phyloP scores from a whole-genome alignment of 2,329 filamentous ascomycete species.

The Penicillium hordei region DNA sequence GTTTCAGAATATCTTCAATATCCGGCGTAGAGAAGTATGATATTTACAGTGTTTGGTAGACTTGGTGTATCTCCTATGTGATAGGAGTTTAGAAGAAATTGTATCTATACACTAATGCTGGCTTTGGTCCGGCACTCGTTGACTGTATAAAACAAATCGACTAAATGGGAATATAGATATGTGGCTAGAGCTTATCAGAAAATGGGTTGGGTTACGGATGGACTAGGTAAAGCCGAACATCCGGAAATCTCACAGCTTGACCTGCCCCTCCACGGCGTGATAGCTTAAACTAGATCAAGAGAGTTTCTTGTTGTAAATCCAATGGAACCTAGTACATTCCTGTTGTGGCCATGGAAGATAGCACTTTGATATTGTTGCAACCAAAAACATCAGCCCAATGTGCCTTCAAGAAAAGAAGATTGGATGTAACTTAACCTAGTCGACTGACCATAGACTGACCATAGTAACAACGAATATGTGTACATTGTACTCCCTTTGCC shows the following conservation, averaged over 20 bases:
- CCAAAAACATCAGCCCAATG: neutral
- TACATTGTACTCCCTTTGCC: neutral
- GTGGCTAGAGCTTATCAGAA: neutral
- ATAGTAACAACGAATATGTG: neutral
- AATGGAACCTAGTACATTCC: neutral
- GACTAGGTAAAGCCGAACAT: neutral
- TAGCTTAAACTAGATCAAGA: neutral
- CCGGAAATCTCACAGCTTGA: neutral
- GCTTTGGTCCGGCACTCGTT: neutral
- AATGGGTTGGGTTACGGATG: neutral
- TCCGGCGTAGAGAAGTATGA: neutral
- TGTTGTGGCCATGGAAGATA: neutral
- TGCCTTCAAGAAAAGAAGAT: neutral
- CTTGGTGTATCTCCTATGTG: neutral
- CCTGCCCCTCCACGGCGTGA: neutral
- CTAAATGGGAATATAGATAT: neutral
- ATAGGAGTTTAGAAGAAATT: neutral
- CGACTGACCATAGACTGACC: neutral
- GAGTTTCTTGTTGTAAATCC: too few species aligned
- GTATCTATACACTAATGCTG: too few species aligned
- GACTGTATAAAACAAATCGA: neutral
- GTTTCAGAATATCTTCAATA: neutral
- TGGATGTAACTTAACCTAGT: neutral
- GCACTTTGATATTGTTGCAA: neutral
- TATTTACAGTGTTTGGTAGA: neutral